These are phyloP conservation scores for Nyssa sinensis DNA, from an alignment of 148 eudicot species.

Conservation along the genomic window DNA sequence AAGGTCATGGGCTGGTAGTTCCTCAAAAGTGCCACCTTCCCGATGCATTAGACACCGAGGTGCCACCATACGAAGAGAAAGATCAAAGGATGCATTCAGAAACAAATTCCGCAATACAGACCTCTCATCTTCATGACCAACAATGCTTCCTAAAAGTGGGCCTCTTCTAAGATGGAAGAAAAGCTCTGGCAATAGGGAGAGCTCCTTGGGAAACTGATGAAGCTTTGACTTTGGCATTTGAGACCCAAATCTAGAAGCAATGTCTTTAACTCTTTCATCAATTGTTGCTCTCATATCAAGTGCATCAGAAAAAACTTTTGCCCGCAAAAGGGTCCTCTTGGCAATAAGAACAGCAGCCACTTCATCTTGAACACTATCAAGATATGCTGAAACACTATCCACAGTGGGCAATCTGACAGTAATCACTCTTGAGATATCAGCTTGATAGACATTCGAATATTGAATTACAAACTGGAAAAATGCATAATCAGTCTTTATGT, in stretches of 20 bases:
- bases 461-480: constrained; percentile 79
- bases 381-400: constrained; percentile 85
- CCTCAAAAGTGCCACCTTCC: constrained; percentile 98
- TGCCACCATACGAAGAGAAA: constrained; percentile 89
- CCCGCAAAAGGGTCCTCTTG: constrained; percentile 78
- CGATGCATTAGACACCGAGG: constrained; percentile 97
- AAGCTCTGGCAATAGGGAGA: constrained; percentile 74
- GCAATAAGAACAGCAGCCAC: constrained; percentile 89
- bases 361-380: constrained; percentile 87
- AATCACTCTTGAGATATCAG: constrained; percentile 84
- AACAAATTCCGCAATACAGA: constrained; percentile 83
- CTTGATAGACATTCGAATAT: constrained; percentile 75
- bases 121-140: constrained; percentile 98
- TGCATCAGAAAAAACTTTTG: constrained; percentile 62
- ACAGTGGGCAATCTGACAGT: constrained; percentile 84
- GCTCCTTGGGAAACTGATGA: constrained; percentile 84
- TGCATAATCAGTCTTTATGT: constrained; percentile 65
- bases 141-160: constrained; percentile 76
- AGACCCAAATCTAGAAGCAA: constrained; percentile 75
- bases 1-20: constrained; percentile 93
- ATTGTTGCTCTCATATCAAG: no score
- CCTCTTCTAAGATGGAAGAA: constrained; percentile 95
- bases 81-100: constrained; percentile 92
- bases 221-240: constrained; percentile 89
- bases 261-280: constrained; percentile 46